Evolutionary conservation across 192 early-diverging fungal species (phyloP).

Genomic region (Coemansia javaensis): DNA sequence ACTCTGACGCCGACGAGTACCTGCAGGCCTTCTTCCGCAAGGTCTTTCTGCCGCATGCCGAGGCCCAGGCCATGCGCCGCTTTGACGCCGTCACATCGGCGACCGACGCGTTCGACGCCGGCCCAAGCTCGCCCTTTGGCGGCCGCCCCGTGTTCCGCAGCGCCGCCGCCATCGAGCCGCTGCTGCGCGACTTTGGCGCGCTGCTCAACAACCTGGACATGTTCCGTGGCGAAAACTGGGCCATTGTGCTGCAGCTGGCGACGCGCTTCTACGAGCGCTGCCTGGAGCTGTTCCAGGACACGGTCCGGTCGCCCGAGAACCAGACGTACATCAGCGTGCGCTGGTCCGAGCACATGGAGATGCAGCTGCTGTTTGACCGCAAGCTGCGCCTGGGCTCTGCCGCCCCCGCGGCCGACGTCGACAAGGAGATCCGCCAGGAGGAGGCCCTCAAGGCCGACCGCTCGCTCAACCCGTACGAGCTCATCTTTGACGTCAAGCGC

Average conservation of each 20-base stretch:
- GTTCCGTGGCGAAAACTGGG: slow-evolving; percentile 46
- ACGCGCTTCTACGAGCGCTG: slow-evolving; percentile 42
- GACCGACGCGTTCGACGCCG: slow-evolving; percentile 40
- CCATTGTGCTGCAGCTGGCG: slow-evolving; percentile 39
- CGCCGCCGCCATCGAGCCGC: slow-evolving; percentile 37
- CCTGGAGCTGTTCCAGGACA: slow-evolving; percentile 44
- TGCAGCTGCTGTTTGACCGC: slow-evolving; percentile 54
- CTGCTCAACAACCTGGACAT: slow-evolving; percentile 36
- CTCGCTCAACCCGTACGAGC: slow-evolving; percentile 68
- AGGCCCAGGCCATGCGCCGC: slow-evolving; percentile 71
- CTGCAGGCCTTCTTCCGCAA: slow-evolving; percentile 56
- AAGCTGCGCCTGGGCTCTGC: background rate
- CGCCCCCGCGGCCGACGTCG: slow-evolving; percentile 6
- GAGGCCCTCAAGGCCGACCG: slow-evolving; percentile 74
- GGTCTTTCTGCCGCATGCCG: slow-evolving; percentile 77
- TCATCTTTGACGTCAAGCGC: slow-evolving; percentile 80
- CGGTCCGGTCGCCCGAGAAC: slow-evolving; percentile 36
- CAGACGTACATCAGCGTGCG: slow-evolving; percentile 45
- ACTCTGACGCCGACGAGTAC: slow-evolving; percentile 51
- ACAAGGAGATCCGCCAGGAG: slow-evolving; percentile 72
- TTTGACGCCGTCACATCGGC: slow-evolving; percentile 31
- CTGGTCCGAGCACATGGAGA: slow-evolving; percentile 61
- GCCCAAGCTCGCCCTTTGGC: slow-evolving; percentile 30
- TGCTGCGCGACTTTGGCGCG: slow-evolving; percentile 34
- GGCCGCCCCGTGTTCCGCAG: slow-evolving; percentile 48